Base-by-base conservation (phyloP, 495 filamentous ascomycete genomes). In the Cladorrhinum samala region DNA sequence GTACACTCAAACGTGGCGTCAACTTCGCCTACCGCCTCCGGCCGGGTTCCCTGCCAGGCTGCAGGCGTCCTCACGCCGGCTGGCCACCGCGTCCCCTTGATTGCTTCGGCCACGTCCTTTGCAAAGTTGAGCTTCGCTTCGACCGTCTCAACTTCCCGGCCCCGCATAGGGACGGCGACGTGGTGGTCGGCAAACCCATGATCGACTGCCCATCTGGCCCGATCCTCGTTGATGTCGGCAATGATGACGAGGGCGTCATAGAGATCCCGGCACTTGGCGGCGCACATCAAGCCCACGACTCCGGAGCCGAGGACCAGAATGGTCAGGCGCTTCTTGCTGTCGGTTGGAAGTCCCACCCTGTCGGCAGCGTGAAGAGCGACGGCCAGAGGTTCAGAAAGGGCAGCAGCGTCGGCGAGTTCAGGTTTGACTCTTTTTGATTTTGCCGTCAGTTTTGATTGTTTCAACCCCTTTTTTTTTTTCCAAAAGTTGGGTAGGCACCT, bases 1-100 rank as follows among this genome's bases (percentile, higher is more conserved):
- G 92, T 96, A 65, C 92, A 96, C 67, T 97, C 92, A 66, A 89
- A 95, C n/a, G 90, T 88, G 3, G 83, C 84, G 57, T 82, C 80
- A 7, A 91, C 83, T 50, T 89, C 87, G 0, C 80, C 78, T 0
- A 77, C 24, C n/a, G 16, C 16, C 17, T 4, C 11, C 39, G n/a
- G n/a, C n/a, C n/a, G n/a, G n/a, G n/a, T n/a, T n/a, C n/a, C n/a
- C n/a, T n/a, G n/a, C n/a, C n/a, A n/a, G n/a, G n/a, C n/a, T n/a
- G n/a, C n/a, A n/a, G n/a, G n/a, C n/a, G n/a, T n/a, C n/a, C n/a
- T n/a, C n/a, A 69, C 72, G 2, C 60, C 47, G 0, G 68, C 27
- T 33, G 6, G 5, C 39, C 39, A 55, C 6, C 60, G 61, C 0
- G 75, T 68, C 14, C 65, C 60, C 57, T 73, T 71, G n/a, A 83